Evolutionary conservation across 2,329 filamentous ascomycete genomes (phyloP).

Genomic region (Fusarium irregulare): DNA sequence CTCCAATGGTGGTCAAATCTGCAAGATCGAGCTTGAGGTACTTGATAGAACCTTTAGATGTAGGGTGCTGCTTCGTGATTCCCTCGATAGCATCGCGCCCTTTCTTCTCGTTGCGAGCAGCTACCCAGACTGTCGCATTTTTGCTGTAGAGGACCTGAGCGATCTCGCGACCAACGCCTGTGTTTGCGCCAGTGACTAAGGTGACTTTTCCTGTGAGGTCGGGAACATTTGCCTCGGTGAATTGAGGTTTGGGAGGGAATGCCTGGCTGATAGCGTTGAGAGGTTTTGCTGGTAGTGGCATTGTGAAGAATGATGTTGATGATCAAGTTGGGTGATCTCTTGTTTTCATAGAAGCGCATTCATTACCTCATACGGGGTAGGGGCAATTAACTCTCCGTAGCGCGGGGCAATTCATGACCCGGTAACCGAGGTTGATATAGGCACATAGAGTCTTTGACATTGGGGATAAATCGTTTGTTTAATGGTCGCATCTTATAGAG

Average conservation of each 20-base stretch:
- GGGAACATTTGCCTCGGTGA: slow-evolving; percentile 72
- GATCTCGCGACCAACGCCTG: slow-evolving; percentile 63
- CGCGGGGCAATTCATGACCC: slow-evolving; percentile 28
- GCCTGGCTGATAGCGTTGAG: slow-evolving; percentile 35
- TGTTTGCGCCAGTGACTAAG: slow-evolving; percentile 61
- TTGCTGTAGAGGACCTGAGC: slow-evolving; percentile 64
- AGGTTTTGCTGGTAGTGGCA: slow-evolving; percentile 21
- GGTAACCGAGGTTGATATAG: slow-evolving; percentile 1
- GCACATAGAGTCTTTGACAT: not conserved
- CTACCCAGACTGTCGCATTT: slow-evolving; percentile 67
- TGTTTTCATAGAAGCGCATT: not conserved
- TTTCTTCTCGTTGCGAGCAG: slow-evolving; percentile 60
- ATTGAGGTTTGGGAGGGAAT: slow-evolving; percentile 41
- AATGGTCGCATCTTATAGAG: not conserved
- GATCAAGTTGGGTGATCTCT: not conserved
- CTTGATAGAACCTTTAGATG: slow-evolving; percentile 54
- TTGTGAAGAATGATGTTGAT: not conserved
- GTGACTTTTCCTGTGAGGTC: slow-evolving; percentile 60
- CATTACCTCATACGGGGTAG: slow-evolving; percentile 15
- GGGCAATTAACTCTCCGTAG: slow-evolving; percentile 13
- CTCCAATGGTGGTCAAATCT: slow-evolving; percentile 52
- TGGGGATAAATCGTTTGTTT: not conserved
- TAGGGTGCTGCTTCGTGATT: slow-evolving; percentile 53
- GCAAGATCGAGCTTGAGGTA: slow-evolving; percentile 60
- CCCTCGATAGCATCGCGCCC: slow-evolving; percentile 57